Percentiles rank a stretch among this genome's conserved stretches.
These are phyloP conservation scores for Microcos paniculata DNA, from an alignment of 345 rosid genomes.

Conservation along the genomic window DNA sequence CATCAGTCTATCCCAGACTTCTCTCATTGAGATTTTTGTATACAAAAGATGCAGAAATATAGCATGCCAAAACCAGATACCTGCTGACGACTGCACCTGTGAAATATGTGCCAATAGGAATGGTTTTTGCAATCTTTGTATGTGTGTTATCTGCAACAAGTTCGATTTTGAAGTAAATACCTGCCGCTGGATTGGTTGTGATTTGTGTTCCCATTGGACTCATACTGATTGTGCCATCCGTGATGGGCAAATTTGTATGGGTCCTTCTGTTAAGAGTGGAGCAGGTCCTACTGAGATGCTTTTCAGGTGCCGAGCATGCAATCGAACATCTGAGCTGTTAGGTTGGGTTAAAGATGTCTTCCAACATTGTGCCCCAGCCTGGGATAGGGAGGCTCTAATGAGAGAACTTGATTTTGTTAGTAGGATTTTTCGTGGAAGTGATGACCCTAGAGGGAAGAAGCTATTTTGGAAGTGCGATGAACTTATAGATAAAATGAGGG, in stretches of 20 bases:
- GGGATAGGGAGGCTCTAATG: slow-evolving; percentile 81
- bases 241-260: slow-evolving; percentile 80
- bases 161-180: slow-evolving; percentile 95
- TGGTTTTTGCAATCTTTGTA: slow-evolving; percentile 97
- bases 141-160: slow-evolving; percentile 96
- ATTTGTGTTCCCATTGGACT: slow-evolving; percentile 95
- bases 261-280: slow-evolving; percentile 66
- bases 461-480: slow-evolving; percentile 93
- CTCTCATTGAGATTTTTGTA: slow-evolving; percentile 82
- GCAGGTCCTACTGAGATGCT: slow-evolving; percentile 81
- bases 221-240: slow-evolving; percentile 97
- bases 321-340: slow-evolving; percentile 83
- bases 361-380: slow-evolving; percentile 88
- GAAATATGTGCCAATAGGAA: slow-evolving; percentile 75
- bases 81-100: slow-evolving; percentile 89
- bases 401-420: slow-evolving; percentile 92
- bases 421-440: slow-evolving; percentile 86
- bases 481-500: slow-evolving; percentile 76
- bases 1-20: slow-evolving; percentile 79
- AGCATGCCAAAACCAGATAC: slow-evolving; percentile 83
- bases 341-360: slow-evolving; percentile 99
- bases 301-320: slow-evolving; percentile 85
- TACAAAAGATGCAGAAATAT: slow-evolving; percentile 93
- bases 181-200: slow-evolving; percentile 99
- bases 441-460: slow-evolving; percentile 82